These are phyloP conservation scores for Wickerhamiella bombiphila DNA, from an alignment of 805 yeast species.

Conservation along the genomic window DNA sequence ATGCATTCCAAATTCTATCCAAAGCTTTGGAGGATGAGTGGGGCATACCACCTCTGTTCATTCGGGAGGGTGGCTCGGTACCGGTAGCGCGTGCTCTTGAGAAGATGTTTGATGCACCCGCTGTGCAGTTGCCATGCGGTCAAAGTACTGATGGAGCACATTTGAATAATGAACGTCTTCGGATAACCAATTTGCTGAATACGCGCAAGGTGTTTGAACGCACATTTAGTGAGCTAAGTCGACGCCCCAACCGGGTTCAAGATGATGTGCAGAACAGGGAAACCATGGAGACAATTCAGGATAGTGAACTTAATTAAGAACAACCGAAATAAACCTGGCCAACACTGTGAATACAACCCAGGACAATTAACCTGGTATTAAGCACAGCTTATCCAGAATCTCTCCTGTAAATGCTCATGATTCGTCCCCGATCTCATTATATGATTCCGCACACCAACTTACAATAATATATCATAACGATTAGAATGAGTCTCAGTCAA, in stretches of 20 bases:
- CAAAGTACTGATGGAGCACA: constrained; percentile 93
- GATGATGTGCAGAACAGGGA: too few species aligned
- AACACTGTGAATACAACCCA: too few species aligned
- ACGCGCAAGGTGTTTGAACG: constrained; percentile 40
- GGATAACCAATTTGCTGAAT: constrained; percentile 64
- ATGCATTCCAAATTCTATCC: constrained; percentile 52
- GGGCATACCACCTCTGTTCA: constrained; percentile 68
- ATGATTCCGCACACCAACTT: too few species aligned
- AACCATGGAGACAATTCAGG: too few species aligned
- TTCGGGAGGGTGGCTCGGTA: constrained; percentile 94
- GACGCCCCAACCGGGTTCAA: too few species aligned
- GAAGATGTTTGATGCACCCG: constrained; percentile 68
- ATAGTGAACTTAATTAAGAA: too few species aligned
- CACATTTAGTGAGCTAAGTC: constrained; percentile 11
- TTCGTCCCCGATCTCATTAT: neutral
- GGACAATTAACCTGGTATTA: too few species aligned
- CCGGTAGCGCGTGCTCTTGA: constrained; percentile 81
- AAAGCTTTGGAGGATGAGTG: constrained; percentile 54
- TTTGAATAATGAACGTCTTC: constrained; percentile 67
- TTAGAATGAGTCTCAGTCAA: neutral
- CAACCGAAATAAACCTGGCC: too few species aligned
- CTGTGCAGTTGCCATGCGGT: constrained; percentile 93
- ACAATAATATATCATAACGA: too few species aligned
- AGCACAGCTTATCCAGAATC: too few species aligned
- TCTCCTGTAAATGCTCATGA: too few species aligned